Percentiles rank a stretch among this genome's conserved stretches.
Conservation (phyloP, 2,329 filamentous ascomycete species). For the Metarhizium album region DNA sequence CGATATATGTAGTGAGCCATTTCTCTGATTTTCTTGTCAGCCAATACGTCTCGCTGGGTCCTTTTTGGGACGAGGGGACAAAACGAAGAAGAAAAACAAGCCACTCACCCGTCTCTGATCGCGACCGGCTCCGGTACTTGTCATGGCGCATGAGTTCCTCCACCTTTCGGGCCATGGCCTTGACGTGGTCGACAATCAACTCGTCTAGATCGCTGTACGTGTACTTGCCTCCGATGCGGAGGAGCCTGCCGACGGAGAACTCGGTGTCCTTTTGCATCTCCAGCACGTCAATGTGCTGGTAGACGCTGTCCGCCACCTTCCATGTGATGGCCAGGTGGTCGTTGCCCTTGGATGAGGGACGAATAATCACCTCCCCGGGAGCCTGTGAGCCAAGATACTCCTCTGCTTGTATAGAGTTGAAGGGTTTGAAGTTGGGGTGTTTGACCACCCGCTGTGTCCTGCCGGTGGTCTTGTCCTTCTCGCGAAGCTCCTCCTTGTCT, state of each 20-base stretch:
- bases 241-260: constrained; percentile 78
- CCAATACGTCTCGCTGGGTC: neutral
- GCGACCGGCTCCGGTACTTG: constrained; percentile 78
- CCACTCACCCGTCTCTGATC: constrained; percentile 73
- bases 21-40: constrained; percentile 49
- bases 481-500: constrained; percentile 72
- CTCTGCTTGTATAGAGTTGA: constrained; percentile 85
- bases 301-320: constrained; percentile 96
- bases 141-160: constrained; percentile 92
- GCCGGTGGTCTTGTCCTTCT: constrained; percentile 76
- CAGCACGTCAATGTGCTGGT: constrained; percentile 93
- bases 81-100: too few relatives aligned
- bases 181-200: constrained; percentile 91
- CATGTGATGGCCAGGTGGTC: constrained; percentile 95
- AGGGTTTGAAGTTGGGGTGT: constrained; percentile 88
- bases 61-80: too few relatives aligned
- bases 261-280: constrained; percentile 96
- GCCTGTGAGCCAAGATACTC: constrained; percentile 83
- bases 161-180: constrained; percentile 95
- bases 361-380: constrained; percentile 84
- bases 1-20: constrained; percentile 93
- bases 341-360: constrained; percentile 87
- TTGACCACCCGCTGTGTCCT: constrained; percentile 93
- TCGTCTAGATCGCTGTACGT: constrained; percentile 95
- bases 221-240: constrained; percentile 80